Percentiles rank a stretch among this genome's conserved stretches.
phyloP scores from a whole-genome alignment of 345 rosid genomes.

The Eucalyptus cloeziana region DNA sequence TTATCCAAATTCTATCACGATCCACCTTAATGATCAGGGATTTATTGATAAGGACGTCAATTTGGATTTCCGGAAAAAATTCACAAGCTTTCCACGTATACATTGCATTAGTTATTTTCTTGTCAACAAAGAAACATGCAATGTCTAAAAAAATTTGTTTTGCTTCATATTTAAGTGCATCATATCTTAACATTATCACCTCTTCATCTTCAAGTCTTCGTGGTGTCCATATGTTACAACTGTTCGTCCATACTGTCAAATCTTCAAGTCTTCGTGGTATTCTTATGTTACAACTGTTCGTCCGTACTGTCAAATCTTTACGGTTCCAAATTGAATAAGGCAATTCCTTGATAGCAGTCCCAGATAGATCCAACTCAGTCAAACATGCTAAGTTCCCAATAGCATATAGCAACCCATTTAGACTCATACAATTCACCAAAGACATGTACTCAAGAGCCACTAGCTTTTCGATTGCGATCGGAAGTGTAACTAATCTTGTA shows the following conservation, averaged over 20 bases:
- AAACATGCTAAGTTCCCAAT: neutral
- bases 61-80: too few relatives aligned
- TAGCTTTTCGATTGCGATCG: accelerated
- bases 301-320: accelerated
- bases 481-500: neutral
- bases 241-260: accelerated
- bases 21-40: neutral
- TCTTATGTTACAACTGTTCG: neutral
- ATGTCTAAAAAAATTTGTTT: neutral
- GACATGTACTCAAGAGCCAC: neutral
- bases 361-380: neutral
- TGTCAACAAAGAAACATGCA: neutral
- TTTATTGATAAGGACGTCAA: neutral
- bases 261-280: neutral
- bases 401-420: neutral
- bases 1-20: neutral
- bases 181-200: neutral
- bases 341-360: neutral
- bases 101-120: neutral
- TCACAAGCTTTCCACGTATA: neutral
- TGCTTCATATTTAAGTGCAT: neutral
- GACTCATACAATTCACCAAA: neutral
- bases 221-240: neutral
- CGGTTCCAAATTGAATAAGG: accelerated
- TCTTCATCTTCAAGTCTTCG: neutral